phyloP scores from a whole-genome alignment of 441 rosid genomes.

The Populus trichocarpa region DNA sequence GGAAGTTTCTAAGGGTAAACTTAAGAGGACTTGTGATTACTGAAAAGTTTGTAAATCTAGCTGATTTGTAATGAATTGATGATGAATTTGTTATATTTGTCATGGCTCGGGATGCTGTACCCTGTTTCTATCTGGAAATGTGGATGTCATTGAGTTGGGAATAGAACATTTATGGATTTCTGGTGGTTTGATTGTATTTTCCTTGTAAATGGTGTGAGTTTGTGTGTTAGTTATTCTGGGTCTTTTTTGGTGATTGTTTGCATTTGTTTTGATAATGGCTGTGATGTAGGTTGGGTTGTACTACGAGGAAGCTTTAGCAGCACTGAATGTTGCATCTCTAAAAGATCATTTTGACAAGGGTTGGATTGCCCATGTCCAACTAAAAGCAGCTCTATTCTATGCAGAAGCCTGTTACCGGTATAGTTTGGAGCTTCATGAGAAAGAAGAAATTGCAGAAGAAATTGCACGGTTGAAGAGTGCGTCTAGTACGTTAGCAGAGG shows the following conservation, averaged over 20 bases:
- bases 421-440: conserved; percentile 83
- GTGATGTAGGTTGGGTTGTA: conserved; percentile 67
- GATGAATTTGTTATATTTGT: neutral
- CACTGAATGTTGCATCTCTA: conserved; percentile 59
- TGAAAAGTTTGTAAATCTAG: neutral
- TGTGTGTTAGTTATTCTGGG: neutral
- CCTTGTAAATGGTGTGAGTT: neutral
- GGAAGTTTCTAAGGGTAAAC: neutral
- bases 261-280: neutral
- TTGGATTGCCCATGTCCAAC: conserved; percentile 88
- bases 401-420: conserved; percentile 89
- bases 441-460: conserved; percentile 93
- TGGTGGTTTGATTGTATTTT: neutral
- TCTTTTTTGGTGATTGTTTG: neutral
- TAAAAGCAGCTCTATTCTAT: conserved; percentile 78
- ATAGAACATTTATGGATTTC: neutral
- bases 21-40: neutral
- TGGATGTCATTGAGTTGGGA: neutral
- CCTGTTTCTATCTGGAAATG: neutral
- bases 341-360: conserved; percentile 93
- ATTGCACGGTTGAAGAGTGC: conserved; percentile 84
- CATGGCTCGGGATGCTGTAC: neutral
- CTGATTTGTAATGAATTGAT: neutral
- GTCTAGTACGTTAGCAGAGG: conserved; percentile 59
- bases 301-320: conserved; percentile 88